These are phyloP conservation scores for Bifiguratus adelaidae DNA, from an alignment of 192 early-diverging fungal genomes.

Conservation along the genomic window DNA sequence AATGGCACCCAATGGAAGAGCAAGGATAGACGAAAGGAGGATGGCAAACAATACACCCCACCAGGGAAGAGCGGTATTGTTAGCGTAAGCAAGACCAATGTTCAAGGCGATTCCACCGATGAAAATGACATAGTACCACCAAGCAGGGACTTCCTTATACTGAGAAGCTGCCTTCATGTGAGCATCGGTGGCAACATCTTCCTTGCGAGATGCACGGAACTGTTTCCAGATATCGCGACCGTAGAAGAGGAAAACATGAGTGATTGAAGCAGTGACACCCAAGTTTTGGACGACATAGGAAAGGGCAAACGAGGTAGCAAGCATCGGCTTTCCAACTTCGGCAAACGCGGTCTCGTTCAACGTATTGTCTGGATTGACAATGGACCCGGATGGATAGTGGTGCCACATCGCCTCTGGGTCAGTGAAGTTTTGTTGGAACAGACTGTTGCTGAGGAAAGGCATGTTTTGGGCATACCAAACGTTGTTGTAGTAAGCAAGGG, in stretches of 20 bases:
- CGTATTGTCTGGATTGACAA: constrained; percentile 29
- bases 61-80: constrained; percentile 15
- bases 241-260: constrained; percentile 51
- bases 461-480: constrained; percentile 38
- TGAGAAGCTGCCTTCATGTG: constrained; percentile 49
- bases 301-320: constrained; percentile 43
- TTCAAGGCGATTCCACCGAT: constrained; percentile 30
- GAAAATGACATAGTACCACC: constrained; percentile 57
- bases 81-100: constrained; percentile 21
- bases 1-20: constrained; percentile 45
- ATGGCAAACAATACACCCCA: constrained; percentile 25
- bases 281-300: constrained; percentile 47
- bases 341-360: constrained; percentile 32
- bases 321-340: constrained; percentile 30
- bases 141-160: constrained; percentile 61
- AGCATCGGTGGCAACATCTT: constrained; percentile 28
- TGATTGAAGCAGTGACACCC: constrained; percentile 44
- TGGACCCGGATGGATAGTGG: constrained; percentile 10
- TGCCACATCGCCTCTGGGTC: constrained; percentile 29
- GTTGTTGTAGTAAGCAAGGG: constrained; percentile 43
- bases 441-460: constrained; percentile 34
- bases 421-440: constrained; percentile 24
- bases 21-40: constrained; percentile 19
- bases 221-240: constrained; percentile 48
- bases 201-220: constrained; percentile 22